Evolutionary conservation across 2,329 filamentous ascomycete genomes (phyloP).

Genomic region (Trichophyton equinum): DNA sequence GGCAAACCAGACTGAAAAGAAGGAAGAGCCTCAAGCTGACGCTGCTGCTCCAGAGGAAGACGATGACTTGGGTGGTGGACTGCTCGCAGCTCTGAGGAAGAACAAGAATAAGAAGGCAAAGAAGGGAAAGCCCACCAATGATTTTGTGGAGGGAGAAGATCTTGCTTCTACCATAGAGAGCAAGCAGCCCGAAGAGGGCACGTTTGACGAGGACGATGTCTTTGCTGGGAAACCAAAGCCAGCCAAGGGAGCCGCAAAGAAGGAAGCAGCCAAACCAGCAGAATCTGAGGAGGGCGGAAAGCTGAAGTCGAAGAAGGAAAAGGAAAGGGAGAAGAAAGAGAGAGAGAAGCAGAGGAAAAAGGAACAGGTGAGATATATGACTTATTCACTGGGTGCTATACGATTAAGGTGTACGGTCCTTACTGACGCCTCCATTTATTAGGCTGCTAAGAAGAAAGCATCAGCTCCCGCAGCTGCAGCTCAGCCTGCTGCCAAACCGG

Average conservation of each 20-base stretch:
- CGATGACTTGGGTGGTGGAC: constrained; percentile 46
- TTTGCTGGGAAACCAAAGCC: constrained; percentile 54
- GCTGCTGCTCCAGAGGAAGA: constrained; percentile 26
- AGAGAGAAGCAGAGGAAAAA: constrained; percentile 97
- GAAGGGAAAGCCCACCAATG: constrained; percentile 67
- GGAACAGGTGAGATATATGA: constrained; percentile 58
- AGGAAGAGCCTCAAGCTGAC: background rate
- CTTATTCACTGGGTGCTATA: background rate
- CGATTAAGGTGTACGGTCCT: background rate
- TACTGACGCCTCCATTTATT: constrained; percentile 9
- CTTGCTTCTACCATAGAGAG: constrained; percentile 40
- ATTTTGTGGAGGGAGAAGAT: constrained; percentile 59
- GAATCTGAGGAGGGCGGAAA: constrained; percentile 48
- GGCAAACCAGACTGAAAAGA: constrained; percentile 11
- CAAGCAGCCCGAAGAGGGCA: constrained; percentile 71
- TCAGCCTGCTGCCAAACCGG: constrained; percentile 40
- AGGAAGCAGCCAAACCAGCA: constrained; percentile 36
- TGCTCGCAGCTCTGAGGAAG: constrained; percentile 70
- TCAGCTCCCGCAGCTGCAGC: constrained; percentile 35
- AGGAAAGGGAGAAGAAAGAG: constrained; percentile 96
- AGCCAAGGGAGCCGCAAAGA: constrained; percentile 42
- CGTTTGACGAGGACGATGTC: constrained; percentile 73
- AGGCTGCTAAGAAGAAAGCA: constrained; percentile 78
- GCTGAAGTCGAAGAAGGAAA: constrained; percentile 92
- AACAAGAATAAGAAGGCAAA: constrained; percentile 81